Base-by-base conservation (phyloP, 2,329 filamentous ascomycete species). In the Colletotrichum sp. region DNA sequence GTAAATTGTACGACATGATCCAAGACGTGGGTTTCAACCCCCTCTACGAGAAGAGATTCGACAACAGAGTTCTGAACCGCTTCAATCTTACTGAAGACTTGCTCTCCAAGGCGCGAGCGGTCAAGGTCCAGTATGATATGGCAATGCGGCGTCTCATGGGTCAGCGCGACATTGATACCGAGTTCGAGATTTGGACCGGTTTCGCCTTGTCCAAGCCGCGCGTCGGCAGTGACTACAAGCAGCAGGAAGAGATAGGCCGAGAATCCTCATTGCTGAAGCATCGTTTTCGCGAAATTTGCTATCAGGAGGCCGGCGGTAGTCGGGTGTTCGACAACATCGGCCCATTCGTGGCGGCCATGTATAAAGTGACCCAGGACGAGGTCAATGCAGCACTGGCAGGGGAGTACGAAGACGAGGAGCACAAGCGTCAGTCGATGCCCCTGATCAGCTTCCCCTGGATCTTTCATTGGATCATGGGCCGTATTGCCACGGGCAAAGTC, bases 401-500 rank as follows among this genome's bases (percentile, higher is more conserved):
- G 92, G 78, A 81, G 74, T 58, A 76, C 75, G 63, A 77, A 74
- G 28, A 73, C 78, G 13, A 84, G 79, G 1, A 84, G 83, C 76
- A 79, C 83, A 4, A 83, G 83, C 8, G 87, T 36, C 70, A 70
- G 24, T 76, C 74, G 3, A 93, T 96, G 88, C 96, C 97, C 0
- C 86, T 98, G 10, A 97, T 98, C 79, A 97, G 94, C 74, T 98
- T 98, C 79, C 96, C 97, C 0, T 99, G 97, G 97, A 87, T 98
- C 3, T 98, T 98, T 77, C 89, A 92, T 14, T 89, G 90, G 59
- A 90, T 95, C 74, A 87, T 98, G 5, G 93, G 94, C 2, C 89
- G 89, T 63, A 92, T 98, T 79, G 94, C 94, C 2, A 91, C 74
- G 2, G 70, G 75, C 16, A 52, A 75, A 16, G 71, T 68, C 61